Percentiles rank a stretch among this genome's conserved stretches.
Conservation (phyloP, 805 yeast species). For the Sugiyamaella qingdaonensis region DNA sequence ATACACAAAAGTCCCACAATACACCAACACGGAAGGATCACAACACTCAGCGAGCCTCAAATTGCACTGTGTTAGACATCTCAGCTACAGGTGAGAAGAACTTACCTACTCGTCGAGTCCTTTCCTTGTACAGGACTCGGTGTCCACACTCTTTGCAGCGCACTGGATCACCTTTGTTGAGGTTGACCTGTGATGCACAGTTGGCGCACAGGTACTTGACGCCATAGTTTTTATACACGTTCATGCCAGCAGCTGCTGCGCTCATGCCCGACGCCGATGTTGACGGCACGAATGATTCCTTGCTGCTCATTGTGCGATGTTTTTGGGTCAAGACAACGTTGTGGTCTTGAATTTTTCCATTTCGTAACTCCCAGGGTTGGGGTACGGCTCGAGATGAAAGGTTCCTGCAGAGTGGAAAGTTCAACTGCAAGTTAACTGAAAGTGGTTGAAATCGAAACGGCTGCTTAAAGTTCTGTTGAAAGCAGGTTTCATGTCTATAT, state of each 20-base stretch:
- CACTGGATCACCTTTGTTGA: conserved; percentile 91
- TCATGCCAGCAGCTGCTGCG: conserved; percentile 81
- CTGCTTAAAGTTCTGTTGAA: too few species aligned
- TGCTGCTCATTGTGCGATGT: conserved; percentile 3
- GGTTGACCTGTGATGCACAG: conserved; percentile 84
- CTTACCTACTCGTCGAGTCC: conserved; percentile 92
- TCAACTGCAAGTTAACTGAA: too few species aligned
- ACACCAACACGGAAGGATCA: neutral
- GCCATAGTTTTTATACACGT: conserved; percentile 67
- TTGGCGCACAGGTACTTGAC: conserved; percentile 94
- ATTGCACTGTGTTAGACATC: conserved; percentile 44
- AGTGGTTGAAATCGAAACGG: too few species aligned
- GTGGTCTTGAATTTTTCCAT: neutral
- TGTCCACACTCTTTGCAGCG: conserved; percentile 99
- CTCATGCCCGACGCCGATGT: conserved; percentile 28
- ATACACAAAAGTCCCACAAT: too few species aligned
- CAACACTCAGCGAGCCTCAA: conserved; percentile 60
- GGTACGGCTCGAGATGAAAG: neutral
- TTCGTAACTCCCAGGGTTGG: neutral
- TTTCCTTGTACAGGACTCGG: conserved; percentile 92
- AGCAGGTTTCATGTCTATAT: too few species aligned
- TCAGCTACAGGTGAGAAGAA: conserved; percentile 32
- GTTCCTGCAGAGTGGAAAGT: too few species aligned
- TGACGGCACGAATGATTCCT: conserved; percentile 37
- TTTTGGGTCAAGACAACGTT: neutral